These are phyloP conservation scores for Cercospora brassicicola DNA, from an alignment of 2,329 filamentous ascomycete species.

Conservation along the genomic window DNA sequence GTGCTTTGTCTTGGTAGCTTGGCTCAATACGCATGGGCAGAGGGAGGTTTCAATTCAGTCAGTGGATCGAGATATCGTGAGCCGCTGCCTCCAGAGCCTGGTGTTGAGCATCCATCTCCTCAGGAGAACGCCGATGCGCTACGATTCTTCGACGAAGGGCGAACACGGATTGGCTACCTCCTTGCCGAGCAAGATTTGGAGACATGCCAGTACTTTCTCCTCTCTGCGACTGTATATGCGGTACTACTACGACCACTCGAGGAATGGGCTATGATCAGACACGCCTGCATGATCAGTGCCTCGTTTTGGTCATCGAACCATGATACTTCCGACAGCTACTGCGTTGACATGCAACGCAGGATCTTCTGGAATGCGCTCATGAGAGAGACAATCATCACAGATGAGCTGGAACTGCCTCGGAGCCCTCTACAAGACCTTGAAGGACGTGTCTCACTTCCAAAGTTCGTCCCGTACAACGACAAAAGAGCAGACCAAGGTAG, in stretches of 20 bases:
- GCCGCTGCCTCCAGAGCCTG: neutral
- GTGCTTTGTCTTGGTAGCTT: neutral
- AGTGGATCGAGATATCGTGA: too few relatives aligned
- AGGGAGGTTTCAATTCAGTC: neutral
- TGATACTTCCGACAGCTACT: neutral
- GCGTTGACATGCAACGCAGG: neutral
- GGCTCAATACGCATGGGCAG: neutral
- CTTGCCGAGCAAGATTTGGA: neutral
- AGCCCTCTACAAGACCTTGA: neutral
- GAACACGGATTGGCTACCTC: neutral
- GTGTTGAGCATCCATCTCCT: neutral
- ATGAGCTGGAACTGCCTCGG: neutral
- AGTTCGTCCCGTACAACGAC: neutral
- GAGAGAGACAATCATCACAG: neutral
- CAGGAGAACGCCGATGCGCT: neutral
- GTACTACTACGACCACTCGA: neutral
- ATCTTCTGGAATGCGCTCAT: neutral
- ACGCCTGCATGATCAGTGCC: neutral
- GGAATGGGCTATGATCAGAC: neutral
- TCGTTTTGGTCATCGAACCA: neutral
- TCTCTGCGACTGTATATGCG: neutral
- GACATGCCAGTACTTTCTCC: neutral
- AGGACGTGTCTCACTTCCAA: neutral
- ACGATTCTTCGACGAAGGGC: neutral
- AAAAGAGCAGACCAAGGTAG: neutral